Percentiles rank a stretch among this genome's conserved stretches.
These are phyloP conservation scores for Phytopythium cucurbitacearum DNA, from an alignment of 352 stramenopile species.

Conservation along the genomic window DNA sequence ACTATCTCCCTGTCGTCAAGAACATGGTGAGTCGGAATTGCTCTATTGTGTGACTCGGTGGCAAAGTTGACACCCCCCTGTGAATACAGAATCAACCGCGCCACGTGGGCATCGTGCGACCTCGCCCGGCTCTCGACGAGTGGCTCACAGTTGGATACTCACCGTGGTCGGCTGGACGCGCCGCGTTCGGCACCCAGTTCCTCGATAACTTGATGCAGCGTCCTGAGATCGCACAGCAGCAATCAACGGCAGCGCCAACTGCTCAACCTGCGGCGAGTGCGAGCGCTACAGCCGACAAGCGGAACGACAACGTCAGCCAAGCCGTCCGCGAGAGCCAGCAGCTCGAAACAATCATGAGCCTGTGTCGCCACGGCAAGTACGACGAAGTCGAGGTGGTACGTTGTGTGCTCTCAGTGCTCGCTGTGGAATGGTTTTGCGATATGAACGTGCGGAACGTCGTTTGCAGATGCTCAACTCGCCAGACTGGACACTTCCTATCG, in stretches of 20 bases:
- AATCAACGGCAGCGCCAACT: conserved; percentile 9
- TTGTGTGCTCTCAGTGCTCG: background rate
- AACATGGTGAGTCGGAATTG: conserved; percentile 39
- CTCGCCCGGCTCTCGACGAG: conserved; percentile 79
- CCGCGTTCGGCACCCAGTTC: conserved; percentile 58
- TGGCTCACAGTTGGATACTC: conserved; percentile 90
- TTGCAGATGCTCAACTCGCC: conserved; percentile 81
- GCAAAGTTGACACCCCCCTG: background rate
- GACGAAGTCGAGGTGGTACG: conserved; percentile 74
- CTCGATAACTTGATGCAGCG: conserved; percentile 60
- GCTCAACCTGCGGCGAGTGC: background rate
- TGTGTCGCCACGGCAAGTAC: conserved; percentile 89
- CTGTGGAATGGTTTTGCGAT: conserved; percentile 8
- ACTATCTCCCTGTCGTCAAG: conserved; percentile 69
- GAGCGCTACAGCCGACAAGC: conserved; percentile 17
- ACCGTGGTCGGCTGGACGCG: conserved; percentile 83
- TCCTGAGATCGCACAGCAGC: conserved; percentile 34
- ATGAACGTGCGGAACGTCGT: background rate
- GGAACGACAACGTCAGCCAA: conserved; percentile 74
- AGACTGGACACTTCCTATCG: conserved; percentile 89
- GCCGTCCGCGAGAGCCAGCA: conserved; percentile 83
- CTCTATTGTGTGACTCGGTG: background rate
- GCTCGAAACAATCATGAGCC: conserved; percentile 88
- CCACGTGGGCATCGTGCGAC: conserved; percentile 85
- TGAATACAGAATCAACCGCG: conserved; percentile 68